Percentiles rank a stretch among this genome's conserved stretches.
phyloP scores from a whole-genome alignment of 1,284 basidiomycete species.

The Waitea zeae region DNA sequence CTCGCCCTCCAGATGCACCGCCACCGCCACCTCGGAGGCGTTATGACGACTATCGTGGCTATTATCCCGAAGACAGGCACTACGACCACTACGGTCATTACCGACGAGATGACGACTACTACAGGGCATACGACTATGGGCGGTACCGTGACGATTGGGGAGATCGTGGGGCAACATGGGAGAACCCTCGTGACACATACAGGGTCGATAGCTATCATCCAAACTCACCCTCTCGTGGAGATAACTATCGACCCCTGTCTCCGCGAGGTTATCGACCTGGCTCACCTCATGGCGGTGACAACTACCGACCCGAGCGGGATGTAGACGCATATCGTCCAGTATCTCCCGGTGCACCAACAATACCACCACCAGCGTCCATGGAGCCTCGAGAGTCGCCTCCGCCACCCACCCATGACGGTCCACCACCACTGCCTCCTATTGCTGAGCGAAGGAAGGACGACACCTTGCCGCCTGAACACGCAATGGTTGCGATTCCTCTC shows the following conservation, averaged over 20 bases:
- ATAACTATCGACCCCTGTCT: conserved; percentile 8
- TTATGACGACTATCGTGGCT: not conserved
- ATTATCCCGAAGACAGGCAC: not conserved
- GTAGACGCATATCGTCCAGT: not conserved
- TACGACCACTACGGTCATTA: not conserved
- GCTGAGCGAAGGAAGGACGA: conserved; percentile 11
- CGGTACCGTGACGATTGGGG: not conserved
- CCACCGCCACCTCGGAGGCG: no score
- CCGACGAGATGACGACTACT: conserved; percentile 1
- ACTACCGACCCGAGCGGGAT: conserved; percentile 7
- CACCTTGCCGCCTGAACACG: conserved; percentile 18
- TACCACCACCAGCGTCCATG: no score
- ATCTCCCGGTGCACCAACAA: conserved; percentile 4
- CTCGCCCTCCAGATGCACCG: no score
- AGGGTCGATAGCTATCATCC: conserved; percentile 7
- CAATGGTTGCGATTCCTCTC: conserved; percentile 17
- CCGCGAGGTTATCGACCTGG: no score
- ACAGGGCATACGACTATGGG: conserved; percentile 4
- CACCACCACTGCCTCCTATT: conserved; percentile 10
- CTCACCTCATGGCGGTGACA: conserved; percentile 6
- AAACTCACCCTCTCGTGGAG: conserved; percentile 6
- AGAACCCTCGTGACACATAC: not conserved
- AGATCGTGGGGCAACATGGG: not conserved
- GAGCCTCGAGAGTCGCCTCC: no score
- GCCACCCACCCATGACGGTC: conserved; percentile 18